These are phyloP conservation scores for Apiotrichum montevideense DNA, from an alignment of 1,284 basidiomycete genomes.

Conservation along the genomic window DNA sequence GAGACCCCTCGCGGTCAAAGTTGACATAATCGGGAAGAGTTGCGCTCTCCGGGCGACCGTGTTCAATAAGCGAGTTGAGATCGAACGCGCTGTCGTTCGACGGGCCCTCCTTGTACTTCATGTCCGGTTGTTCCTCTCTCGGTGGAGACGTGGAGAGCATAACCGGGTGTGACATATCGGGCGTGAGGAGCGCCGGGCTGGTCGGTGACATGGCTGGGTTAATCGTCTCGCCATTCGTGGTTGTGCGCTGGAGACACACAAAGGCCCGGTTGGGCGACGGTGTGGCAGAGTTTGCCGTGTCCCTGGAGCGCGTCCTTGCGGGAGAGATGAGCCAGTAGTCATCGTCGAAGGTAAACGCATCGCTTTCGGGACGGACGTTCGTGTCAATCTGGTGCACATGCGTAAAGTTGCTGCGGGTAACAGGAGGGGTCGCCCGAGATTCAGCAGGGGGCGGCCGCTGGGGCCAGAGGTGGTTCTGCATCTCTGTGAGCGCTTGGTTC, in stretches of 20 bases:
- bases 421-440: no score
- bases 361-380: not conserved
- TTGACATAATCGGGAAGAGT: not conserved
- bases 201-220: not conserved
- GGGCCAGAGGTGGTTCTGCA: not conserved
- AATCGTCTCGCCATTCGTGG: no score
- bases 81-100: not conserved
- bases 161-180: not conserved
- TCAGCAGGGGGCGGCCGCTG: not conserved
- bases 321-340: not conserved
- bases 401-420: no score
- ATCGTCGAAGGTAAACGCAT: not conserved
- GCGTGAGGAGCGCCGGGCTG: not conserved
- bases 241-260: not conserved
- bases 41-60: not conserved
- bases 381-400: no score
- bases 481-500: not conserved
- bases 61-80: slow-evolving; percentile 1
- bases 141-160: not conserved
- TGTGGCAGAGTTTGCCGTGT: not conserved
- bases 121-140: no score
- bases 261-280: no score
- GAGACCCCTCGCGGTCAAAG: not conserved
- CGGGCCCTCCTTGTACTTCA: not conserved
- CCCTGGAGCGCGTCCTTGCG: not conserved